These are phyloP conservation scores for Pestalotiopsis sp. DNA, from an alignment of 2,329 filamentous ascomycete species.

Conservation along the genomic window DNA sequence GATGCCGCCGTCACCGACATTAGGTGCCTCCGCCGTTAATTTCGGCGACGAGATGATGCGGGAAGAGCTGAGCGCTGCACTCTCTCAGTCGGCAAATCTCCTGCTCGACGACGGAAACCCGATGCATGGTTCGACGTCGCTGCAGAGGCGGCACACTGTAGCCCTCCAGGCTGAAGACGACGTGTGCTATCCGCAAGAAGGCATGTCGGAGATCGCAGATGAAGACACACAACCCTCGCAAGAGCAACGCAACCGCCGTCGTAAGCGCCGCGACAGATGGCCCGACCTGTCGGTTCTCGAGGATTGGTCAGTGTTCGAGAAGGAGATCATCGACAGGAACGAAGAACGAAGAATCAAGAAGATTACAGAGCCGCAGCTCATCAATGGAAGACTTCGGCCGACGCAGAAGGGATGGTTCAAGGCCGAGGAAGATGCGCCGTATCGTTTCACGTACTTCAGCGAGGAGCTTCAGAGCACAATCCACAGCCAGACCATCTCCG, in stretches of 20 bases:
- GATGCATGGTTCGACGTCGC: conserved; percentile 30
- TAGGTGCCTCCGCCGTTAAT: conserved; percentile 54
- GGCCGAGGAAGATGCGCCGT: conserved; percentile 86
- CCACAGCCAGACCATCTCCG: conserved; percentile 92
- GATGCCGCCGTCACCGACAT: conserved; percentile 61
- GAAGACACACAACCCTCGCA: conserved; percentile 65
- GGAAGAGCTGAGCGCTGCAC: conserved; percentile 55
- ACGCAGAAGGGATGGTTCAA: conserved; percentile 81
- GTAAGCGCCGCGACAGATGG: conserved; percentile 75
- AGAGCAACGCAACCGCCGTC: conserved; percentile 37
- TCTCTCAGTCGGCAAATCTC: conserved; percentile 18
- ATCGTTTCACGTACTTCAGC: conserved; percentile 98
- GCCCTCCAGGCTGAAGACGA: conserved; percentile 75
- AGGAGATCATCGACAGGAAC: conserved; percentile 66
- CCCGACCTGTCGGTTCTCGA: conserved; percentile 83
- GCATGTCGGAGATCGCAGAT: conserved; percentile 77
- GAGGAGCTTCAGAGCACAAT: conserved; percentile 96
- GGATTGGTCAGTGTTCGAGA: conserved; percentile 89
- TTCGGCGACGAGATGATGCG: conserved; percentile 73
- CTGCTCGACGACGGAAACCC: conserved; percentile 15
- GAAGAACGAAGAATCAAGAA: conserved; percentile 85
- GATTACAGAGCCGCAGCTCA: conserved; percentile 89
- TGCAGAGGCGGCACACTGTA: conserved; percentile 58
- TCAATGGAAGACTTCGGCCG: conserved; percentile 85
- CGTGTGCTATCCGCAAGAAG: conserved; percentile 86